Percentiles rank a stretch among this genome's conserved stretches.
Conservation (phyloP, 148 eudicot genomes). For the Oxyria digyna region DNA sequence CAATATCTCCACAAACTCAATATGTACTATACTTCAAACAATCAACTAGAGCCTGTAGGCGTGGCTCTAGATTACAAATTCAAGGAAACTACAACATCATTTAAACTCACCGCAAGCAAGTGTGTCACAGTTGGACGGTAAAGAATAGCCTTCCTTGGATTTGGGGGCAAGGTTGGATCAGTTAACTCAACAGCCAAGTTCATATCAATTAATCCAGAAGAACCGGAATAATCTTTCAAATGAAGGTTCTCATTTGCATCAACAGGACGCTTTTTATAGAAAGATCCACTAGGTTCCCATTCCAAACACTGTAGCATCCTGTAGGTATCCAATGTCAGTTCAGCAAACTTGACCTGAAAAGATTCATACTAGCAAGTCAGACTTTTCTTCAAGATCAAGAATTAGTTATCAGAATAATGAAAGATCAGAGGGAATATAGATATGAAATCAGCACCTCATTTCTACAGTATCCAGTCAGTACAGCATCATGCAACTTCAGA, state of each 20-base stretch:
- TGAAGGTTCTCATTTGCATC: conserved; percentile 56
- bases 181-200: conserved; percentile 76
- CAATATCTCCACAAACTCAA: background rate
- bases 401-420: background rate
- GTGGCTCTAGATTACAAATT: background rate
- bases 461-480: conserved; percentile 76
- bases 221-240: conserved; percentile 50
- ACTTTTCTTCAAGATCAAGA: background rate
- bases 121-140: conserved; percentile 80
- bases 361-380: conserved; percentile 1
- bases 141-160: conserved; percentile 82
- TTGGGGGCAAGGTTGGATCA: conserved; percentile 87
- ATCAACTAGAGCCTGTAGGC: background rate
- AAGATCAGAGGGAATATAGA: background rate
- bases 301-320: conserved; percentile 97
- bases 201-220: conserved; percentile 81
- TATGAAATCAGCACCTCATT: conserved; percentile 55
- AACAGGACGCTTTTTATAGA: conserved; percentile 52
- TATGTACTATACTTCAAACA: background rate
- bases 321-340: conserved; percentile 75
- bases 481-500: conserved; percentile 76
- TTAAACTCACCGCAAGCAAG: conserved; percentile 68
- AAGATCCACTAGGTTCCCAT: conserved; percentile 98
- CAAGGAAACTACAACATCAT: background rate
- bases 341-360: conserved; percentile 90